phyloP scores from a whole-genome alignment of 345 rosid genomes.

The Anastatica hierochuntica region DNA sequence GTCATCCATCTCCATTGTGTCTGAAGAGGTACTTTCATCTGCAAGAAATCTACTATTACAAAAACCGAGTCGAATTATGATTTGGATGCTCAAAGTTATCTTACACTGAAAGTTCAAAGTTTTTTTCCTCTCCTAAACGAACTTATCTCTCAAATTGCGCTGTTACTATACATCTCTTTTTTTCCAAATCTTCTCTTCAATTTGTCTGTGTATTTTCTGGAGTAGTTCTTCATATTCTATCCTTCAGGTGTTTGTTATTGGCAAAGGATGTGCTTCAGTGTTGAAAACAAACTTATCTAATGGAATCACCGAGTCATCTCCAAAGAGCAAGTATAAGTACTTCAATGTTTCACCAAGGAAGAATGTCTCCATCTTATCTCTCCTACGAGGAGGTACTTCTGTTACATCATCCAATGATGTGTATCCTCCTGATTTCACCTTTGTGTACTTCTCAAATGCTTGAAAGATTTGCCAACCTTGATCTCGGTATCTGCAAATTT shows the following conservation, averaged over 20 bases:
- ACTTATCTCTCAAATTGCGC: background rate
- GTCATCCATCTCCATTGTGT: too few relatives aligned
- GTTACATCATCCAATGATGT: conserved; percentile 80
- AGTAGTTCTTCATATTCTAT: conserved; percentile 14
- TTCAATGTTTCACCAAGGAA: conserved; percentile 87
- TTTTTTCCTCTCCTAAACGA: background rate
- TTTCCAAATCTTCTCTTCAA: conserved; percentile 4
- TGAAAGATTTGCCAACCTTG: conserved; percentile 98
- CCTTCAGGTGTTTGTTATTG: conserved; percentile 36
- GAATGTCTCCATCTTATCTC: conserved; percentile 96
- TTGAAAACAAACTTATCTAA: conserved; percentile 81
- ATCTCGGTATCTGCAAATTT: conserved; percentile 58
- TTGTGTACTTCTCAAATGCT: conserved; percentile 82
- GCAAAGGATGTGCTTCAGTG: conserved; percentile 92
- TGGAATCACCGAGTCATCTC: conserved; percentile 57
- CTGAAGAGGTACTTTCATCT: too few relatives aligned
- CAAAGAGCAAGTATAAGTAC: conserved; percentile 85
- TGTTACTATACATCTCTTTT: conserved; percentile 16
- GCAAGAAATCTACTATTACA: conserved; percentile 5
- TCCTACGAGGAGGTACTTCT: conserved; percentile 57
- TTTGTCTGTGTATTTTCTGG: conserved; percentile 2
- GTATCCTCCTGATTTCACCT: conserved; percentile 79
- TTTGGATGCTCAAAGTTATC: background rate
- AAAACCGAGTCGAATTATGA: too few relatives aligned
- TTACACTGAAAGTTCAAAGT: background rate